Conservation (phyloP, 2,329 filamentous ascomycete species). For the Claviceps digitariae region DNA sequence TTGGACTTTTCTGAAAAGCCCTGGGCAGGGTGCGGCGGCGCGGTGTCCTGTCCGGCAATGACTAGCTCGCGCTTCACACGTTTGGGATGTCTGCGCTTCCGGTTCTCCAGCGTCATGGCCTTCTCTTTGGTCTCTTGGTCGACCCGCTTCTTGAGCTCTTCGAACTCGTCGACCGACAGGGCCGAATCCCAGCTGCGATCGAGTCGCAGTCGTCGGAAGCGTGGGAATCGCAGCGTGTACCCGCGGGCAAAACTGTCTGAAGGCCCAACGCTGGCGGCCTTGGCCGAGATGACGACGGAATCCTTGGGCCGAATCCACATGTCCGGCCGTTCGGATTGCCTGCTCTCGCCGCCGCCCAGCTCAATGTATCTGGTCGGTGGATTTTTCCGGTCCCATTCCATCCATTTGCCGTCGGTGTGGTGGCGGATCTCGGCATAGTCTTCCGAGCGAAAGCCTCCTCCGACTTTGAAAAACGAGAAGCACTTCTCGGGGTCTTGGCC, state of each 20-base stretch:
- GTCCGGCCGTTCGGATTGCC: slow-evolving; percentile 67
- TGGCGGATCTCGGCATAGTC: slow-evolving; percentile 79
- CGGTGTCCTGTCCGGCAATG: slow-evolving; percentile 54
- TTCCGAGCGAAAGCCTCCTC: slow-evolving; percentile 75
- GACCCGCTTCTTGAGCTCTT: slow-evolving; percentile 52
- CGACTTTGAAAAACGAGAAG: slow-evolving; percentile 94
- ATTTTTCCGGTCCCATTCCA: slow-evolving; percentile 63
- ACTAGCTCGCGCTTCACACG: slow-evolving; percentile 54
- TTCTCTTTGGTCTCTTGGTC: slow-evolving; percentile 62
- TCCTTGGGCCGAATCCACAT: slow-evolving; percentile 86
- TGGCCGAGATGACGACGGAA: slow-evolving; percentile 77
- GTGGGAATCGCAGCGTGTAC: slow-evolving; percentile 76
- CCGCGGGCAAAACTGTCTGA: slow-evolving; percentile 68
- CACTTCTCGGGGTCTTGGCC: slow-evolving; percentile 58
- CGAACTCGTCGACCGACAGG: slow-evolving; percentile 65
- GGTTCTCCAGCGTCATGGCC: slow-evolving; percentile 63
- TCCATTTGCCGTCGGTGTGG: slow-evolving; percentile 83
- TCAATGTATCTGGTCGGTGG: slow-evolving; percentile 71
- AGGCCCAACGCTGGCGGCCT: slow-evolving; percentile 63
- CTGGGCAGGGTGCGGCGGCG: slow-evolving; percentile 10
- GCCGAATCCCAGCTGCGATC: slow-evolving; percentile 78
- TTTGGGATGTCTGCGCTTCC: slow-evolving; percentile 39
- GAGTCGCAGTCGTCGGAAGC: slow-evolving; percentile 68
- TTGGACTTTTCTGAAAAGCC: slow-evolving; percentile 33
- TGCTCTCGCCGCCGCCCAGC: slow-evolving; percentile 59